Evolutionary conservation across 2,329 filamentous ascomycete genomes (phyloP).

Genomic region (Chaetomiaceae sp.): DNA sequence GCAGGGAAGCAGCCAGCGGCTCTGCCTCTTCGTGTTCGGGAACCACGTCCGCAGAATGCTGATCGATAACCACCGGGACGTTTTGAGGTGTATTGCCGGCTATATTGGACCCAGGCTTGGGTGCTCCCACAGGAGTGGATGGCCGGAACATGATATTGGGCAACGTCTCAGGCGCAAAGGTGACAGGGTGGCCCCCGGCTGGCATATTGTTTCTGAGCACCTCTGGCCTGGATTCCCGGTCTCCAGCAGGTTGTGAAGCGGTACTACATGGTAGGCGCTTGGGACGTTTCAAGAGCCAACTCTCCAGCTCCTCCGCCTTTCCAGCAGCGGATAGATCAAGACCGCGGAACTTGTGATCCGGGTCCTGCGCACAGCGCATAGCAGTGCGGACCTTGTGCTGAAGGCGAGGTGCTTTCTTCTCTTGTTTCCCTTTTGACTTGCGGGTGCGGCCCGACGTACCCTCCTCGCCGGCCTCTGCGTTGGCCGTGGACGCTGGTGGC

Average conservation of each 20-base stretch:
- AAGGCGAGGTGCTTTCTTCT: background rate
- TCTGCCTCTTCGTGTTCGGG: background rate
- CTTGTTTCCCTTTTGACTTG: conserved; percentile 1
- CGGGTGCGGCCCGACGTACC: background rate
- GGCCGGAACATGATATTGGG: background rate
- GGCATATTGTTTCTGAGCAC: background rate
- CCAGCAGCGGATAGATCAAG: background rate
- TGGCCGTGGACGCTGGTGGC: background rate
- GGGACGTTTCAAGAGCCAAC: background rate
- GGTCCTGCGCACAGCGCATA: conserved; percentile 4
- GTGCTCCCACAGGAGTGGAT: background rate
- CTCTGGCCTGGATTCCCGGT: background rate
- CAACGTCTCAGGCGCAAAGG: background rate
- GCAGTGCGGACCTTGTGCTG: conserved; percentile 6
- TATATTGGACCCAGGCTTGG: background rate
- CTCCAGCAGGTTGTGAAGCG: background rate
- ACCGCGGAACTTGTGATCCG: conserved; percentile 9
- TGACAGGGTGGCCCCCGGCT: background rate
- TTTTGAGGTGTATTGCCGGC: background rate
- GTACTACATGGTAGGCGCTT: background rate
- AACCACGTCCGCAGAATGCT: background rate
- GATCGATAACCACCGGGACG: background rate
- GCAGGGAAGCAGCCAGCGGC: background rate
- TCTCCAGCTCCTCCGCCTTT: background rate
- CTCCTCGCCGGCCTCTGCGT: conserved; percentile 8